Conservation (phyloP, 345 rosid genomes). For the Acer negundo region DNA sequence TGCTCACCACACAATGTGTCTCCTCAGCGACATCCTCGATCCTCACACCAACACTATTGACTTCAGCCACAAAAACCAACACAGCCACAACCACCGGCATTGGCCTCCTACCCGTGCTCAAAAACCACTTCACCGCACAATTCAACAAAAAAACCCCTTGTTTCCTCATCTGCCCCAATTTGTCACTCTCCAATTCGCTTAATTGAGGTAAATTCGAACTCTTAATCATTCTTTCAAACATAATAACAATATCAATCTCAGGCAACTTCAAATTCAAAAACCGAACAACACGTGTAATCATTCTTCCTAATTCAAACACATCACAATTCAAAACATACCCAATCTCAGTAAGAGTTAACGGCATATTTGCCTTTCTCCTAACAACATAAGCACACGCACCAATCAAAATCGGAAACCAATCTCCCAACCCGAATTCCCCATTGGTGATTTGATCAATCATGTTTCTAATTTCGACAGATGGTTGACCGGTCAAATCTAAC, state of each 20-base stretch:
- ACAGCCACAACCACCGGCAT: constrained; percentile 76
- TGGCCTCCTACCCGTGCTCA: constrained; percentile 77
- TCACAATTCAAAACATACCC: constrained; percentile 51
- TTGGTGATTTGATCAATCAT: constrained; percentile 52
- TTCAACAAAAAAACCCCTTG: constrained; percentile 79
- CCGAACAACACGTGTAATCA: constrained; percentile 65
- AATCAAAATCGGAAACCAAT: constrained; percentile 65
- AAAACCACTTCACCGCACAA: constrained; percentile 73
- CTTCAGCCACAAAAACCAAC: constrained; percentile 57
- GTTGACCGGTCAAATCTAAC: constrained; percentile 33
- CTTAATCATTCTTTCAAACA: constrained; percentile 44
- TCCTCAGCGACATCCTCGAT: constrained; percentile 59
- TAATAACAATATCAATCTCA: constrained; percentile 52
- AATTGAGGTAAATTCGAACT: constrained; percentile 33
- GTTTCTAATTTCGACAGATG: constrained; percentile 31
- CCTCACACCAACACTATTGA: constrained; percentile 52
- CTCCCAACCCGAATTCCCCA: constrained; percentile 66
- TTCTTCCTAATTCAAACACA: constrained; percentile 64
- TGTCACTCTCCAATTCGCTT: constrained; percentile 38
- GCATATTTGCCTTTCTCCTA: constrained; percentile 50
- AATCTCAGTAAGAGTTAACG: constrained; percentile 53
- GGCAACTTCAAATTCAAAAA: constrained; percentile 51
- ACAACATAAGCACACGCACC: constrained; percentile 71
- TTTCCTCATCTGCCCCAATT: constrained; percentile 45
- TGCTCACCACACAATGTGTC: constrained; percentile 37